Percentiles rank a stretch among this genome's conserved stretches.
These are phyloP conservation scores for Vitis hybrid DNA, from an alignment of 177 flowering plant genomes.

Conservation along the genomic window DNA sequence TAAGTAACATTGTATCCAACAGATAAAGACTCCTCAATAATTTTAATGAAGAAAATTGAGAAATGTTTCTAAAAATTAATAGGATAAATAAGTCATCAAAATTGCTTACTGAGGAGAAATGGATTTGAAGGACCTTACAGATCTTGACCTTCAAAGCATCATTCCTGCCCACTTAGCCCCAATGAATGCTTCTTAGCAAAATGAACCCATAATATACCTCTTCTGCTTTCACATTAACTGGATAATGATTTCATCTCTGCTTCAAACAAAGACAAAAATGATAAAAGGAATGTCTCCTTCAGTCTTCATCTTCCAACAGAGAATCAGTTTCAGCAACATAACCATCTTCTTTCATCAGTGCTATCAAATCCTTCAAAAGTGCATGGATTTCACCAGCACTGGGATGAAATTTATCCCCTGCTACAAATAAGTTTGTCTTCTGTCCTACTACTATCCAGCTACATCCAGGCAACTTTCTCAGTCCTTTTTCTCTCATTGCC, in stretches of 20 bases:
- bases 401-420: slow-evolving; percentile 66
- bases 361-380: slow-evolving; percentile 44
- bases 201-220: neutral
- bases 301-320: slow-evolving; percentile 8
- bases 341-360: slow-evolving; percentile 42
- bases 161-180: neutral
- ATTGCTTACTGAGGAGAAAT: neutral
- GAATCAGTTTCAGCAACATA: slow-evolving; percentile 20
- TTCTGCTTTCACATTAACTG: neutral
- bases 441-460: slow-evolving; percentile 73
- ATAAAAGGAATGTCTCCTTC: neutral
- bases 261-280: neutral
- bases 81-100: no score
- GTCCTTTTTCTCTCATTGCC: slow-evolving; percentile 66
- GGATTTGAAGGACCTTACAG: neutral
- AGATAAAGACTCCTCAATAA: neutral
- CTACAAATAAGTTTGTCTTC: slow-evolving; percentile 59
- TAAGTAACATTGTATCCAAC: neutral
- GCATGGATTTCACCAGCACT: slow-evolving; percentile 41
- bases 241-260: neutral
- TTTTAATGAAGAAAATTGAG: neutral
- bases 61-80: neutral
- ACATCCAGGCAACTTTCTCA: slow-evolving; percentile 71
- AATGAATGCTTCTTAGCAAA: neutral
- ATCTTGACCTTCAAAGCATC: neutral